Base-by-base conservation (phyloP, 1,284 basidiomycete species). In the Ceratobasidium sp. region DNA sequence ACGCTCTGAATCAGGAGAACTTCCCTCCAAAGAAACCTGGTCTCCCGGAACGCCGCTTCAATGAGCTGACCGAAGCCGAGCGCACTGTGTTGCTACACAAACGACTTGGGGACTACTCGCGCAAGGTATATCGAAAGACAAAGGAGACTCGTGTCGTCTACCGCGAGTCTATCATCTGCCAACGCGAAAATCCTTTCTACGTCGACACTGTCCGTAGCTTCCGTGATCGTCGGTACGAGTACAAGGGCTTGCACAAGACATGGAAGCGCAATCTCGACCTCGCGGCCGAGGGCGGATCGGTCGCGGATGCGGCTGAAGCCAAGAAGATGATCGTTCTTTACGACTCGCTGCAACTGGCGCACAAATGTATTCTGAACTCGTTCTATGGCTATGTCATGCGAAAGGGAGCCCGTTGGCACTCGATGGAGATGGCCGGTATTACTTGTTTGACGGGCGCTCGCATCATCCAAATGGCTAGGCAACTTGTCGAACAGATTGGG, bases 311-410 rank as follows among this genome's bases (percentile, higher is more conserved):
- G 55, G 94, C 97, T 77, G 98, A 99, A 82, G 98, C 98, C 54
- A 98, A 94, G 85, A 98, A 98, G 85, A 96, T 99, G 94, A 96
- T 99, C 77, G 96, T 99, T n/a, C 83, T 99, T 16, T 99, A 99
- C 82, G 98, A 99, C 82, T 99, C 98, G 11, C 87, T 99, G n/a
- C 98, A 99, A 82, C 90, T 99, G 18, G 98, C 98, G 4, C 98
- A 99, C 87, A 99, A 99, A 85, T 98, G 96, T 82, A 99, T 99
- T 81, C 89, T 99, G 78, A 99, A 99, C 85, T 98, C 97, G 2
- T 99, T 99, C 87, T 99, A 99, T 81, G 98, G 98, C 59, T 99
- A 99, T 79, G 98, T 99, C 81, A 99, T 99, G 98, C 91, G 97
- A 46, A 99, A 99, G 81, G 98, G 98, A 73, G 98, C 98, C 18